Evolutionary conservation across 495 filamentous ascomycete species (phyloP).

Genomic region (Parachaetomium inaequale): DNA sequence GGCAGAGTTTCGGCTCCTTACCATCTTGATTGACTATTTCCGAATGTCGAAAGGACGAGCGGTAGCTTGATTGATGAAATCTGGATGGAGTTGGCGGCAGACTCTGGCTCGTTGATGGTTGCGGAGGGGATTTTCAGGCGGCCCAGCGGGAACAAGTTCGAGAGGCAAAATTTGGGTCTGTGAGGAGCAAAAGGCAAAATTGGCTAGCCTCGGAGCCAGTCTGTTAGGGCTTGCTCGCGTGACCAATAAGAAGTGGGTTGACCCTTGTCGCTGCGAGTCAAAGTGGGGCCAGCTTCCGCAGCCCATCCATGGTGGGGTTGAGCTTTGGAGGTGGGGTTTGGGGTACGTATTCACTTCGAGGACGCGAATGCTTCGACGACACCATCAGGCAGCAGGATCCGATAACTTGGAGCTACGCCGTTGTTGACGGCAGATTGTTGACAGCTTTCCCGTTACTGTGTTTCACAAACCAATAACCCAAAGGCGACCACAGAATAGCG

Average conservation of each 20-base stretch:
- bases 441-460: background rate
- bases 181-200: slow-evolving; percentile 31
- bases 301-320: slow-evolving; percentile 6
- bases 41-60: slow-evolving; percentile 43
- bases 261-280: slow-evolving; percentile 2
- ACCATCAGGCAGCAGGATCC: slow-evolving; percentile 8
- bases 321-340: background rate
- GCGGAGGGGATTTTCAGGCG: slow-evolving; percentile 34
- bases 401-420: background rate
- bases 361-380: slow-evolving; percentile 4
- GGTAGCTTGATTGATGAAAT: slow-evolving; percentile 45
- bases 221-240: slow-evolving; percentile 31
- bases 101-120: slow-evolving; percentile 45
- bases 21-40: slow-evolving; percentile 54
- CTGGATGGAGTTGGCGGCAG: slow-evolving; percentile 39
- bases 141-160: slow-evolving; percentile 32
- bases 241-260: slow-evolving; percentile 27
- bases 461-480: background rate
- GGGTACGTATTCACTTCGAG: background rate
- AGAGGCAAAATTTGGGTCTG: slow-evolving; percentile 37
- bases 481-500: background rate
- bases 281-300: slow-evolving; percentile 9
- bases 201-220: slow-evolving; percentile 24
- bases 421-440: background rate
- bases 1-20: slow-evolving; percentile 40